These are phyloP conservation scores for Sherardia arvensis DNA, from an alignment of 257 asterid species.

Conservation along the genomic window DNA sequence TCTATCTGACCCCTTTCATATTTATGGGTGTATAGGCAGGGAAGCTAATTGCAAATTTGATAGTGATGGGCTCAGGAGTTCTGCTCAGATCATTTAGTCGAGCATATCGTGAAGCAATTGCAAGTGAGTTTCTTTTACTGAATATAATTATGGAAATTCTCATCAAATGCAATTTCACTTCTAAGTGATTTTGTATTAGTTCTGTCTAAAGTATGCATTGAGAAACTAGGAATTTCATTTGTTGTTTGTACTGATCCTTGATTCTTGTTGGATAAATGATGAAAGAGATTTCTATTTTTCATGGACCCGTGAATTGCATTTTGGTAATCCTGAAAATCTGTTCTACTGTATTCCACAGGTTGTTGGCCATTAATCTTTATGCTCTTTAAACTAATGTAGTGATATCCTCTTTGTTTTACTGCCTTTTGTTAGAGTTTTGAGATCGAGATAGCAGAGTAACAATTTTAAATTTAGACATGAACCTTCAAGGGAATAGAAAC, in stretches of 20 bases:
- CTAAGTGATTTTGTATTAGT: neutral
- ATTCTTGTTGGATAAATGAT: neutral
- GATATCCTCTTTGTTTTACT: neutral
- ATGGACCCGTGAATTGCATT: neutral
- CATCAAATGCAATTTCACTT: no score
- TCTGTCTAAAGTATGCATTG: neutral
- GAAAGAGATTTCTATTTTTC: neutral
- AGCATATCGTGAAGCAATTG: conserved; percentile 42
- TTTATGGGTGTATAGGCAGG: conserved; percentile 20
- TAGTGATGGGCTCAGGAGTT: conserved; percentile 37
- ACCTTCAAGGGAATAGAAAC: neutral
- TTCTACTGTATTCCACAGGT: neutral
- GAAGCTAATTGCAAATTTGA: conserved; percentile 30
- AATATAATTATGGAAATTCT: neutral
- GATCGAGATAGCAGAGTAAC: neutral
- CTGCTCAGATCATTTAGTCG: conserved; percentile 28
- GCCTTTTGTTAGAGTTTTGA: neutral
- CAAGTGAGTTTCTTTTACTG: conserved; percentile 22
- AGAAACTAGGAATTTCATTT: neutral
- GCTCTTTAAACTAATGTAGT: neutral
- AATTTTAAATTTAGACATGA: neutral
- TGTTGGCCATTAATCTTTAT: neutral
- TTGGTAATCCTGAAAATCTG: neutral
- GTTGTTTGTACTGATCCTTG: neutral
- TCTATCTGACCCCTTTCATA: neutral